Conservation (phyloP, 2,329 filamentous ascomycete genomes). For the Remersonia thermophila region DNA sequence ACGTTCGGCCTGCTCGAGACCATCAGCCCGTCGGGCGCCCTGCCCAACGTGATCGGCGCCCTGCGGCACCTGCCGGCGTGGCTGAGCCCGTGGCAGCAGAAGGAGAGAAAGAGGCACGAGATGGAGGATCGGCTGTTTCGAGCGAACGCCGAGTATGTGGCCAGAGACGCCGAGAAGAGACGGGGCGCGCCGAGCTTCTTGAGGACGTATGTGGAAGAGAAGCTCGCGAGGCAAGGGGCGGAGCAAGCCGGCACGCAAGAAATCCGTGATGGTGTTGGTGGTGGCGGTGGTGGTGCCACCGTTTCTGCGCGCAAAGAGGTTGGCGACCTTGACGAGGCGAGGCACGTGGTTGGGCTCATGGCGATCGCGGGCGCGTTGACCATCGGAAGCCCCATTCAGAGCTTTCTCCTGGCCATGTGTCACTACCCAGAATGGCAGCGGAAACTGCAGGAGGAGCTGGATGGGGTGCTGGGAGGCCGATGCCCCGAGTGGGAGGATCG, state of each 20-base stretch:
- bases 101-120: conserved; percentile 28
- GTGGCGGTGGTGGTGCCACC: too few species aligned
- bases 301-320: too few species aligned
- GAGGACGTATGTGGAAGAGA: conserved; percentile 26
- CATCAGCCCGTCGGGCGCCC: conserved; percentile 32
- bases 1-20: conserved; percentile 34
- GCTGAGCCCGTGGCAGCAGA: conserved; percentile 33
- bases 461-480: conserved; percentile 28
- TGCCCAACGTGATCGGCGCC: conserved; percentile 30
- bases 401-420: conserved; percentile 26
- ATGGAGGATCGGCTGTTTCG: conserved; percentile 28
- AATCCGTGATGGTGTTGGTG: too few species aligned
- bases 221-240: conserved; percentile 17
- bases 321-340: conserved; percentile 26
- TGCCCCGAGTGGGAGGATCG: conserved; percentile 36
- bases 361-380: conserved; percentile 34
- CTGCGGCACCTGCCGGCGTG: conserved; percentile 27
- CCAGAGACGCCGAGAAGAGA: conserved; percentile 21
- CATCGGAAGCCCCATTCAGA: conserved; percentile 33
- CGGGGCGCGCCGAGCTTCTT: conserved; percentile 29
- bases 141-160: conserved; percentile 26
- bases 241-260: conserved; percentile 16
- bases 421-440: conserved; percentile 22
- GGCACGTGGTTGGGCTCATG: conserved; percentile 35
- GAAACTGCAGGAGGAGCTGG: conserved; percentile 34